Base-by-base conservation (phyloP, 2,329 filamentous ascomycete species). In the Microsporum ferrugineum region DNA sequence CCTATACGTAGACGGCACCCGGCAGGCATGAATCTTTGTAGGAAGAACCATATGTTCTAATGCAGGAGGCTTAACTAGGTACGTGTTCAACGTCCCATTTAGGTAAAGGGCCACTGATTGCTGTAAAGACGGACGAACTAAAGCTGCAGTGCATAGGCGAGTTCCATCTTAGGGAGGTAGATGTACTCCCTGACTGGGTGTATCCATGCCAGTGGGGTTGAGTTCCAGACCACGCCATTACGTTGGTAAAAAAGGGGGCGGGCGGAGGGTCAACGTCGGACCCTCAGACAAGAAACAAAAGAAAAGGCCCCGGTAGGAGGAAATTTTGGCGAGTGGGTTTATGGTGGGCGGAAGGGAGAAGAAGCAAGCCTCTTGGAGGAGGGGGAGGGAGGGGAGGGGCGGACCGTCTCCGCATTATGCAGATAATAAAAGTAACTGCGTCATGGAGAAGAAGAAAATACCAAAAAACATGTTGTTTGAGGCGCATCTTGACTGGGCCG, bases 351-450 rank as follows among this genome's bases (percentile, higher is more conserved):
- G 49, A 55, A 55, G 17, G 49, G 34, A 55, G 49, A 55, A 55
- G 27, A 49, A 49, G 45, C 45, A 49, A 14, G 23, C 45, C 10
- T 49, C 23, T 34, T 31, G 1, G 39, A 43, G 43, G 23, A 23
- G 1, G 17, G 17, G 1, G 17, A 29, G 45, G 31, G 31, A 31
- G 14, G 49, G 29, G 49, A 55, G 33, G 49, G 49, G 29, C 29
- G 49, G 49, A 55, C 33, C 49, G 49, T 6, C 49, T 55, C 49
- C 33, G 49, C 49, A 55, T 55, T 55, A 55, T 55, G 49, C 49
- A 55, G 31, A 36, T 34, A 55, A 55, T 55, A 36, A 55, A 55
- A 31, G 49, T 34, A 36, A n/a, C 6, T 55, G 12, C 34, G 8
- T n/a, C 27, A 43, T n/a, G 39, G 39, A 43, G 14, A 41, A n/a